Conservation (phyloP, 495 filamentous ascomycete genomes). For the Cercophora samala region DNA sequence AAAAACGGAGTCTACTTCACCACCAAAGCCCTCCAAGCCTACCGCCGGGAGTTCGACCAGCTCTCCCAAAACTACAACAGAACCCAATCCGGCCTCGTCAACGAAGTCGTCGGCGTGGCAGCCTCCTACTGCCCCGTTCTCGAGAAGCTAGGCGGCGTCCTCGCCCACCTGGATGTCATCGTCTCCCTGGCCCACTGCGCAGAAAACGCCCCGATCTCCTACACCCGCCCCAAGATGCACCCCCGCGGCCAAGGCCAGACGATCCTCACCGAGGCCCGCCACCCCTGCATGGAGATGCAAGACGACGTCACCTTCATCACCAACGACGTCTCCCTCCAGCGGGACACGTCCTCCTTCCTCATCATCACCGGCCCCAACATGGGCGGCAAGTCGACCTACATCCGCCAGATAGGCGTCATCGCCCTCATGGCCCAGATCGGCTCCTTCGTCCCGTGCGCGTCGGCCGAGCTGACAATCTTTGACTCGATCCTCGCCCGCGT, state of each 20-base stretch:
- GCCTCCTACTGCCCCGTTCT: conserved; percentile 93
- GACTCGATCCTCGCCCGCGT: conserved; percentile 97
- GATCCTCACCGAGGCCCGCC: conserved; percentile 84
- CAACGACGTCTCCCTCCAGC: conserved; percentile 85
- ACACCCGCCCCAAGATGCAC: conserved; percentile 90
- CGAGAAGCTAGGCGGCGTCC: conserved; percentile 80
- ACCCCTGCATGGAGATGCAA: conserved; percentile 99
- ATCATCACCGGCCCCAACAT: conserved; percentile 99
- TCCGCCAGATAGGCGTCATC: conserved; percentile 95
- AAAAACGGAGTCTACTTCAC: conserved; percentile 99
- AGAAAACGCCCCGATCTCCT: conserved; percentile 86
- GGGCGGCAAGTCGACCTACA: conserved; percentile 99
- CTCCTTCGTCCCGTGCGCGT: conserved; percentile 90
- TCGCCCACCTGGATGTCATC: conserved; percentile 96
- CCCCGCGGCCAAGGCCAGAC: conserved; percentile 86
- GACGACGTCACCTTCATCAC: conserved; percentile 98
- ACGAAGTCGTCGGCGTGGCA: conserved; percentile 88
- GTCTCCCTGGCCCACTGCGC: conserved; percentile 92
- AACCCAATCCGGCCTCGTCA: conserved; percentile 87
- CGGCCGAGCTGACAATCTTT: conserved; percentile 92
- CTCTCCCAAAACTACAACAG: conserved; percentile 93
- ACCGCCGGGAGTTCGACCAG: conserved; percentile 90
- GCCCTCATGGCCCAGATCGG: conserved; percentile 97
- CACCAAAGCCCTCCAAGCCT: conserved; percentile 72
- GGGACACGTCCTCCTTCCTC: conserved; percentile 81